These are phyloP conservation scores for Globisporangium abappressorium DNA, from an alignment of 352 stramenopile species.

Conservation along the genomic window DNA sequence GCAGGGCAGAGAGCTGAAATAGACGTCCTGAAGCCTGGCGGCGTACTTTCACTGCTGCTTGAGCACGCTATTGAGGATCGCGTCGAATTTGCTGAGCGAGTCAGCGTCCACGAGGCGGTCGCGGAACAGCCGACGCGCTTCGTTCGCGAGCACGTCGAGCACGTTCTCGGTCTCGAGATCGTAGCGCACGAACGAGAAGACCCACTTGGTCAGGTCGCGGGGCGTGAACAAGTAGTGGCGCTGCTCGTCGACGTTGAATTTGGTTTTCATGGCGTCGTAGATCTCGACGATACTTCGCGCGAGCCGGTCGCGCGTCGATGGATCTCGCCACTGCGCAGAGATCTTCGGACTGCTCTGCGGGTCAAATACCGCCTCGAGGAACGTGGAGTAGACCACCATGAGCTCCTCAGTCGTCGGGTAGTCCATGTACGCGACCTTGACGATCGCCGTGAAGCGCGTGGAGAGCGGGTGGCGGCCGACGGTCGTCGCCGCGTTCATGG, in stretches of 20 bases:
- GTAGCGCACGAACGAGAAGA: constrained; percentile 88
- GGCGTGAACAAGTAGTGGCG: constrained; percentile 95
- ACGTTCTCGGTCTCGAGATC: constrained; percentile 88
- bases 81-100: constrained; percentile 76
- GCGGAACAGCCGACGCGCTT: constrained; percentile 86
- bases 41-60: constrained; percentile 85
- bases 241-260: constrained; percentile 92
- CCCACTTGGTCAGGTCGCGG: constrained; percentile 91
- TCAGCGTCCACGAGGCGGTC: constrained; percentile 89
- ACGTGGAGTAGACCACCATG: constrained; percentile 85
- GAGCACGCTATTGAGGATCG: constrained; percentile 76
- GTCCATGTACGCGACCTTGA: constrained; percentile 92
- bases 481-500: constrained; percentile 93
- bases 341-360: constrained; percentile 31
- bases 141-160: constrained; percentile 89
- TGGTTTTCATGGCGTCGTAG: constrained; percentile 84
- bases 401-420: constrained; percentile 91
- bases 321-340: constrained; percentile 45
- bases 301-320: constrained; percentile 74
- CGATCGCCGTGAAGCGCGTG: constrained; percentile 92
- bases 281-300: constrained; percentile 89
- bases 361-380: constrained; percentile 81
- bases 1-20: constrained; percentile 83
- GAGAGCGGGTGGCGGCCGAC: constrained; percentile 90
- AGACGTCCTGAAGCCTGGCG: constrained; percentile 74